These are phyloP conservation scores for Aspergillus panamensis DNA, from an alignment of 495 filamentous ascomycete genomes.

Conservation along the genomic window DNA sequence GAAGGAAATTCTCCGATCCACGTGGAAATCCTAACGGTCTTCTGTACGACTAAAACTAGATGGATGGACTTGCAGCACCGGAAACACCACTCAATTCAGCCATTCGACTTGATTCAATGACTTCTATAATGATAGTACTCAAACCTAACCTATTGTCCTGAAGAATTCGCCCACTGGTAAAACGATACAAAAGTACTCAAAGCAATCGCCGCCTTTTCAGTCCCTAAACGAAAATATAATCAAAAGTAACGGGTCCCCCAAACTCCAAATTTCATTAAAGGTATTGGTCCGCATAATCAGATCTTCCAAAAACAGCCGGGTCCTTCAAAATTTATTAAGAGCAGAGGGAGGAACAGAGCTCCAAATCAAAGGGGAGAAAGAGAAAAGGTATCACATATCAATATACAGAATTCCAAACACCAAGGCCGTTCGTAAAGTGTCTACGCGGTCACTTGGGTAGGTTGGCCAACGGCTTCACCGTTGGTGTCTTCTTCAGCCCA, in stretches of 20 bases:
- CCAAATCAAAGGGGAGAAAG: conserved; percentile 3
- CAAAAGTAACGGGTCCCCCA: conserved; percentile 1
- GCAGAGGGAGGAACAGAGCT: conserved; percentile 3
- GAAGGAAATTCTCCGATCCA: conserved; percentile 1
- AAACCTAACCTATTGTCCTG: conserved; percentile 17
- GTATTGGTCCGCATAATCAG: conserved; percentile 10
- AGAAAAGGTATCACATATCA: conserved; percentile 5
- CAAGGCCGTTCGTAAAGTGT: background rate
- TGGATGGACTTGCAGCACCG: background rate
- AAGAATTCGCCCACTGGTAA: conserved; percentile 11
- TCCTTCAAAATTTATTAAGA: conserved; percentile 1
- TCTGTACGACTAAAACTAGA: background rate
- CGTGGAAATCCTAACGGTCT: background rate
- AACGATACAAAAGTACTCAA: conserved; percentile 6
- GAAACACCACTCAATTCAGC: background rate
- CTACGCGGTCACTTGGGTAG: conserved; percentile 31
- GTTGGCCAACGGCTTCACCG: conserved; percentile 47
- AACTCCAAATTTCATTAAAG: conserved; percentile 21
- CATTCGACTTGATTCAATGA: conserved; percentile 1
- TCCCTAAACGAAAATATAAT: conserved; percentile 6
- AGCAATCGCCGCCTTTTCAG: conserved; percentile 23
- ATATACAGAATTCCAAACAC: conserved; percentile 12
- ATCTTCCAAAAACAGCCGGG: conserved; percentile 11
- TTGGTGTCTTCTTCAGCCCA: conserved; percentile 88
- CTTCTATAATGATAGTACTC: conserved; percentile 12